Evolutionary conservation across 2,329 filamentous ascomycete species (phyloP).

Genomic region (Paracoccidioides brasiliensis): DNA sequence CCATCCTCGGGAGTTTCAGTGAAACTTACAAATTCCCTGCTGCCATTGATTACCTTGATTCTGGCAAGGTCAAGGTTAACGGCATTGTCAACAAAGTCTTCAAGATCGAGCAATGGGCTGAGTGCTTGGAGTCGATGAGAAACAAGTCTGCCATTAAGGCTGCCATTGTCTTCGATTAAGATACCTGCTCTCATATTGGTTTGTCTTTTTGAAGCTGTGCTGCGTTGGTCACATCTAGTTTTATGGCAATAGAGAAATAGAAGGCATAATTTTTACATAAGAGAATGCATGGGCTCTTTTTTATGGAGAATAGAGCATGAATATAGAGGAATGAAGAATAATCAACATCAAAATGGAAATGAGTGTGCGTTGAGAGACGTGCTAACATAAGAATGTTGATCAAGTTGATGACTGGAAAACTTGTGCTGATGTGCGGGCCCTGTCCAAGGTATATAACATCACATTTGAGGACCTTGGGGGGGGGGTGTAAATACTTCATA

Average conservation of each 20-base stretch:
- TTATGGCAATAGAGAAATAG: not conserved
- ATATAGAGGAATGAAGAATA: not conserved
- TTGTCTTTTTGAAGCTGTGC: not conserved
- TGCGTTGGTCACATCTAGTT: not conserved
- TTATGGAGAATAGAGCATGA: not conserved
- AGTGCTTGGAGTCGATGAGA: constrained; percentile 56
- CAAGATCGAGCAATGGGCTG: constrained; percentile 58
- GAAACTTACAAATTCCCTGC: constrained; percentile 60
- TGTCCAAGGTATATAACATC: not conserved
- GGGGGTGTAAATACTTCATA: not conserved
- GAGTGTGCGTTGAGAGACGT: not conserved
- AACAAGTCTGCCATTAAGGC: constrained; percentile 65
- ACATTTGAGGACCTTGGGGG: not conserved
- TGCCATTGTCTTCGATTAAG: constrained; percentile 54
- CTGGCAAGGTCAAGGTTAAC: constrained; percentile 35
- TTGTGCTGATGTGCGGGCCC: not conserved
- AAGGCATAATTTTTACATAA: not conserved
- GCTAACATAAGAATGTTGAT: not conserved
- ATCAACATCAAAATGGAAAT: not conserved
- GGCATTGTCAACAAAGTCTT: constrained; percentile 64
- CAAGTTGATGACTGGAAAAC: not conserved
- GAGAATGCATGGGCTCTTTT: not conserved
- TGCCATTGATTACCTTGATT: constrained; percentile 40
- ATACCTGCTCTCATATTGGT: not conserved
- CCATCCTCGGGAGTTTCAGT: constrained; percentile 59